Evolutionary conservation across 768 basidiomycete genomes (phyloP).

Genomic region (Calocybe gangraenosa): DNA sequence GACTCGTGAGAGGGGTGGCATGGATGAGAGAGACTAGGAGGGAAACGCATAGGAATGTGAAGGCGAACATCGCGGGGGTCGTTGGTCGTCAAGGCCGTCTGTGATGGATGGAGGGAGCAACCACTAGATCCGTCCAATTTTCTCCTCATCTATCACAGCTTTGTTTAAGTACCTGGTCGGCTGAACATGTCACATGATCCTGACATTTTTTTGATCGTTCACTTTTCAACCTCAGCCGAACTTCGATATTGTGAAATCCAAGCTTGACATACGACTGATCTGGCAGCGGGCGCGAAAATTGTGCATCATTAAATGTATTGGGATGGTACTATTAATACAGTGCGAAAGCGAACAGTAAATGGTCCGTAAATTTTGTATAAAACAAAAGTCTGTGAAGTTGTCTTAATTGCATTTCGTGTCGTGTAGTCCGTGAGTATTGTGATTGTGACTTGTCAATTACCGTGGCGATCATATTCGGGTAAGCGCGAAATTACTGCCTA

Average conservation of each 20-base stretch:
- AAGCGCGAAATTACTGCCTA: neutral
- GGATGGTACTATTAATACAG: conserved; percentile 15
- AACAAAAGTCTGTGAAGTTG: conserved; percentile 4
- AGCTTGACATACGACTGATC: conserved; percentile 1
- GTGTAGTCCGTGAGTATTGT: conserved; percentile 6
- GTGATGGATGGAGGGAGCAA: conserved; percentile 11
- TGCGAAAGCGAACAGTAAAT: conserved; percentile 5
- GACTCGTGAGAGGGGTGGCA: conserved; percentile 32
- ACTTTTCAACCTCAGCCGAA: conserved; percentile 1
- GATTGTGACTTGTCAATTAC: conserved; percentile 10
- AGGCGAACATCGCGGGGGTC: conserved; percentile 24
- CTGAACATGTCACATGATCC: conserved; percentile 19
- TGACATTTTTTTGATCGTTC: conserved; percentile 13
- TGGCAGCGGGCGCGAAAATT: conserved; percentile 6
- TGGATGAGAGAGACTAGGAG: conserved; percentile 26
- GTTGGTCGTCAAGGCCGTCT: neutral
- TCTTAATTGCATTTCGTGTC: neutral
- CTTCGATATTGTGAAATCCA: conserved; percentile 8
- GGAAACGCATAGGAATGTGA: conserved; percentile 26
- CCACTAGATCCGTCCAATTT: conserved; percentile 10
- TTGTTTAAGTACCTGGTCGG: conserved; percentile 16
- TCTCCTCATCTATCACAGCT: conserved; percentile 2
- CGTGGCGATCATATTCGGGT: conserved; percentile 8
- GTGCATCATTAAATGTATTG: conserved; percentile 7
- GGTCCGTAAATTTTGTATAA: conserved; percentile 10